Conservation (phyloP, 1,284 basidiomycete species). For the Schizophyllum commune region DNA sequence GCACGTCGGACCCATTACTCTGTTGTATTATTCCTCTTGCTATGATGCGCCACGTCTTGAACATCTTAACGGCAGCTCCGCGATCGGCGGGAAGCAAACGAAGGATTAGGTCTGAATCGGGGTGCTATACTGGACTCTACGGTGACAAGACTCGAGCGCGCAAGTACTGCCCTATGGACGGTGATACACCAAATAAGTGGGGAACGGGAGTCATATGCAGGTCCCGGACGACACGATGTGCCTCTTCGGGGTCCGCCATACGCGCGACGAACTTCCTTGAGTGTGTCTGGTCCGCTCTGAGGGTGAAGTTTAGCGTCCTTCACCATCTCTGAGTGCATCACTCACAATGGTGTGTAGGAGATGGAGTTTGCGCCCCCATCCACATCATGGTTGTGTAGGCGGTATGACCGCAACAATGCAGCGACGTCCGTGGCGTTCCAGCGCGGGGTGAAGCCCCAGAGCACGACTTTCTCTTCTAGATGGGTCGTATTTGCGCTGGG, state of each 20-base stretch:
- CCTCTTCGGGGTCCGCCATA: constrained; percentile 49
- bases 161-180: not conserved
- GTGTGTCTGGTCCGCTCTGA: constrained; percentile 19
- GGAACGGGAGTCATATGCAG: constrained; percentile 43
- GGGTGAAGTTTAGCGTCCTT: constrained; percentile 31
- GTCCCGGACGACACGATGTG: constrained; percentile 54
- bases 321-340: constrained; percentile 12
- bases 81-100: constrained; percentile 37
- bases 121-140: not conserved
- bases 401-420: constrained; percentile 34
- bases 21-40: not conserved
- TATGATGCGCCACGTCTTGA: constrained; percentile 3
- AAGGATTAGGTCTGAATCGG: not conserved
- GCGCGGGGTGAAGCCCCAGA: not conserved
- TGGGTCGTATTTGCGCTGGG: not conserved
- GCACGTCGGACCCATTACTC: not conserved
- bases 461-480: not conserved
- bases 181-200: not conserved
- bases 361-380: constrained; percentile 28
- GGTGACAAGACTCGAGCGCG: not conserved
- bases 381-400: constrained; percentile 28
- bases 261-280: constrained; percentile 38
- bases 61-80: constrained; percentile 35
- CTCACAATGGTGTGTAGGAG: constrained; percentile 40
- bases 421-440: constrained; percentile 25